Percentiles rank a stretch among this genome's conserved stretches.
Evolutionary conservation across 1,139 yeast genomes (phyloP).

Genomic region (Protomyces pachydermus): DNA sequence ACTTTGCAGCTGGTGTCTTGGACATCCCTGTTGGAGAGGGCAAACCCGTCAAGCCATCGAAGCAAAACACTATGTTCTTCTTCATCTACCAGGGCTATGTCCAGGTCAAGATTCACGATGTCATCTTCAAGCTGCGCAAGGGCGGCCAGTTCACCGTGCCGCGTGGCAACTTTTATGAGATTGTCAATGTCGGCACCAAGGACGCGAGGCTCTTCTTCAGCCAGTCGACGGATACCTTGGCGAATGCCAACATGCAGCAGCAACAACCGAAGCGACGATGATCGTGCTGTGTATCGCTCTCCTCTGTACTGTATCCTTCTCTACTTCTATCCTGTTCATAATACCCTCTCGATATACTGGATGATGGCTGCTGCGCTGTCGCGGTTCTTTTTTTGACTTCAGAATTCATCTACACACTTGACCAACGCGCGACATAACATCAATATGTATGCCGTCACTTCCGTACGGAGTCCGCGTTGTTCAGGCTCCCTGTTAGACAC

Average conservation of each 20-base stretch:
- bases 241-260: constrained; percentile 30
- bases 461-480: neutral
- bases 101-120: constrained; percentile 61
- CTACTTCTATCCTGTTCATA: neutral
- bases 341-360: neutral
- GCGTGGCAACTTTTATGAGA: constrained; percentile 41
- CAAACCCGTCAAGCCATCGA: constrained; percentile 61
- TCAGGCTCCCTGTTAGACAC: neutral
- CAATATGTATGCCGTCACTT: constrained; percentile 21
- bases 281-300: neutral
- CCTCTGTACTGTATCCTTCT: neutral
- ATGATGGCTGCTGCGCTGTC: neutral
- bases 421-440: neutral
- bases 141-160: constrained; percentile 86
- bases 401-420: neutral
- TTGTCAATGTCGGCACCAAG: constrained; percentile 44
- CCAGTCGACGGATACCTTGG: constrained; percentile 51
- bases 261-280: constrained; percentile 1
- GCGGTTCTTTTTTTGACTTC: neutral
- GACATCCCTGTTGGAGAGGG: constrained; percentile 54
- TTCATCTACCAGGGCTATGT: constrained; percentile 67
- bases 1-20: constrained; percentile 72
- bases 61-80: constrained; percentile 65
- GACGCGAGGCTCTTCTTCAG: constrained; percentile 69
- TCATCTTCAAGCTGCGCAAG: constrained; percentile 55